Evolutionary conservation across 1,284 basidiomycete genomes (phyloP).

Genomic region (Megacollybia platyphylla): DNA sequence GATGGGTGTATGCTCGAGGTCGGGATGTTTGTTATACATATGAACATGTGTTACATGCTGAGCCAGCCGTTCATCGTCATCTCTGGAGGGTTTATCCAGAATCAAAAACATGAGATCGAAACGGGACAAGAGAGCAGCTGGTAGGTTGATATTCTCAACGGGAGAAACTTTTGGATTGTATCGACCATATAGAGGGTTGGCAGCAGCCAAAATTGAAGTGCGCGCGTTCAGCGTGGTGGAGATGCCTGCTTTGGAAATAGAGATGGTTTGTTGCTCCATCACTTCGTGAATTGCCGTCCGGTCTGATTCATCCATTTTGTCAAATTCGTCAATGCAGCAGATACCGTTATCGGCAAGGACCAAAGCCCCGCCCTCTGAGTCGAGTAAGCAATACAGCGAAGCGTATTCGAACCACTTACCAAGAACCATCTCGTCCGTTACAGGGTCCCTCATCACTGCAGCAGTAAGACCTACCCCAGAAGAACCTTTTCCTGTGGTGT

Average conservation of each 20-base stretch:
- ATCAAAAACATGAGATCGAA: conserved; percentile 98
- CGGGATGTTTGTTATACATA: conserved; percentile 88
- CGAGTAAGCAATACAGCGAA: conserved; percentile 5
- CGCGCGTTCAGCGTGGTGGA: conserved; percentile 98
- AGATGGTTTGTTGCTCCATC: conserved; percentile 99
- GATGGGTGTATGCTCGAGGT: conserved; percentile 74
- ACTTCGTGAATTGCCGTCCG: conserved; percentile 99
- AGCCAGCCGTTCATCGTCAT: conserved; percentile 92
- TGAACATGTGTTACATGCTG: conserved; percentile 98
- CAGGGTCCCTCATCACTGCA: conserved; percentile 98
- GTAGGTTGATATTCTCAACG: conserved; percentile 98
- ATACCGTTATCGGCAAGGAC: conserved; percentile 99
- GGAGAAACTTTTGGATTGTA: conserved; percentile 98
- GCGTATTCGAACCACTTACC: conserved; percentile 38
- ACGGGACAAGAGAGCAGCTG: conserved; percentile 89
- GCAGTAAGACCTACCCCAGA: conserved; percentile 98
- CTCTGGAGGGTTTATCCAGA: conserved; percentile 87
- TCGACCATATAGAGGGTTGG: conserved; percentile 95
- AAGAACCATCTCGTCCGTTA: conserved; percentile 98
- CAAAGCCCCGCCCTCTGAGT: conserved; percentile 90
- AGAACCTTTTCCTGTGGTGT: conserved; percentile 96
- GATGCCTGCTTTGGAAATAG: conserved; percentile 98
- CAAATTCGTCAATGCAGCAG: conserved; percentile 99
- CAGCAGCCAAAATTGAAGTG: conserved; percentile 95
- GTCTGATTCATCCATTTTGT: conserved; percentile 99